These are phyloP conservation scores for Aristolochia californica DNA, from an alignment of 164 flowering plant genomes.

Conservation along the genomic window DNA sequence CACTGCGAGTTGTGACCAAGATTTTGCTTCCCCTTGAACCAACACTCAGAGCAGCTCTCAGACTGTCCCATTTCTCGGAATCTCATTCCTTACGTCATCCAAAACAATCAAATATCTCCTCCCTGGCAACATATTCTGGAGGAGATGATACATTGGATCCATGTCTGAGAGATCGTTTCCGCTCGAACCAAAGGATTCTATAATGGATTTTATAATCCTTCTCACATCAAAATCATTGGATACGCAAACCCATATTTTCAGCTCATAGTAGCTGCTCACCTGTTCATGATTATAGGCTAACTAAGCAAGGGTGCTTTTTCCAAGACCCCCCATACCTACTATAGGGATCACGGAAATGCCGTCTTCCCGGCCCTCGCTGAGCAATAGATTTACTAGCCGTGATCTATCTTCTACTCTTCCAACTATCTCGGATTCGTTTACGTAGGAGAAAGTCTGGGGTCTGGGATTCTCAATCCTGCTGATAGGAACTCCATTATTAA, in stretches of 20 bases:
- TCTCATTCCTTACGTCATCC: conserved; percentile 4
- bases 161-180: neutral
- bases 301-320: neutral
- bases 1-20: conserved; percentile 1
- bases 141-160: neutral
- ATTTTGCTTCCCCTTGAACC: neutral
- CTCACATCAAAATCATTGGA: neutral
- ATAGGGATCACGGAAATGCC: neutral
- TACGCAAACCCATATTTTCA: neutral
- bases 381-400: neutral
- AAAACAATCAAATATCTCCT: neutral
- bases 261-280: neutral
- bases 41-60: neutral
- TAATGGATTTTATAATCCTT: neutral
- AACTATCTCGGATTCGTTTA: neutral
- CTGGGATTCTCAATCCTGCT: neutral
- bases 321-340: conserved; percentile 2
- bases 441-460: neutral
- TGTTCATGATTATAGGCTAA: neutral
- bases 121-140: neutral
- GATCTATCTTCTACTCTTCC: neutral
- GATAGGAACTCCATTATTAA: neutral
- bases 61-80: neutral
- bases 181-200: neutral
- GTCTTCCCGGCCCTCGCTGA: neutral